Evolutionary conservation across 192 early-diverging fungal species (phyloP).

Genomic region (Oehlia diaphana): DNA sequence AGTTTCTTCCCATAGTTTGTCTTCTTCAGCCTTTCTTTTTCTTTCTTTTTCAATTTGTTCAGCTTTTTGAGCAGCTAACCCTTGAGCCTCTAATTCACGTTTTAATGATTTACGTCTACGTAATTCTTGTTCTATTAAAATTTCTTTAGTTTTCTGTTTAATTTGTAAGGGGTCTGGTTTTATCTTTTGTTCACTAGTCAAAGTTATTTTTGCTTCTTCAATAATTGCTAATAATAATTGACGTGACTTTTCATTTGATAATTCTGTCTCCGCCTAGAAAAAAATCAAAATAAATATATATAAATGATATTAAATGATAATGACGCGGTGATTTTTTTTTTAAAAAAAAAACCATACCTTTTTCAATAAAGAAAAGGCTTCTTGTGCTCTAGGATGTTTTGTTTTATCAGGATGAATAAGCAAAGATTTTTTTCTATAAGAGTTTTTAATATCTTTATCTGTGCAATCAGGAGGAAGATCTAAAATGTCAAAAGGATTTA

Average conservation of each 20-base stretch:
- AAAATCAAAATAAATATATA: not conserved
- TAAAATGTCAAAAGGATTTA: slow-evolving; percentile 59
- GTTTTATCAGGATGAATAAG: slow-evolving; percentile 66
- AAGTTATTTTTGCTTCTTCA: slow-evolving; percentile 55
- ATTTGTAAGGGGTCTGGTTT: slow-evolving; percentile 43
- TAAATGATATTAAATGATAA: not conserved
- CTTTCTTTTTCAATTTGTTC: slow-evolving; percentile 53
- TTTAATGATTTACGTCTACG: slow-evolving; percentile 50
- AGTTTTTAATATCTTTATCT: slow-evolving; percentile 52
- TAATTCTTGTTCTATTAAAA: slow-evolving; percentile 55
- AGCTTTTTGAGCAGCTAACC: slow-evolving; percentile 45
- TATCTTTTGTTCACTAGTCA: slow-evolving; percentile 42
- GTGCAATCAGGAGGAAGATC: slow-evolving; percentile 45
- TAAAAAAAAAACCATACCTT: slow-evolving; percentile 30
- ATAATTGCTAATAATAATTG: slow-evolving; percentile 51
- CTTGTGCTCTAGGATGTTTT: slow-evolving; percentile 50
- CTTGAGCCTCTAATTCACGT: slow-evolving; percentile 61
- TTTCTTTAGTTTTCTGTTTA: slow-evolving; percentile 50
- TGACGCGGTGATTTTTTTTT: not conserved
- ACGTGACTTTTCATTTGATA: slow-evolving; percentile 47
- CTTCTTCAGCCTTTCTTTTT: slow-evolving; percentile 57
- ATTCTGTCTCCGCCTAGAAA: slow-evolving; percentile 50
- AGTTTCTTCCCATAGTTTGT: slow-evolving; percentile 58
- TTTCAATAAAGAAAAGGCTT: slow-evolving; percentile 58
- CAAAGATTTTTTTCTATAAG: slow-evolving; percentile 61